Evolutionary conservation across 306 rosid species (phyloP), one percentile per base, ranked within the genome.

Genomic region (Ceratonia siliqua): DNA sequence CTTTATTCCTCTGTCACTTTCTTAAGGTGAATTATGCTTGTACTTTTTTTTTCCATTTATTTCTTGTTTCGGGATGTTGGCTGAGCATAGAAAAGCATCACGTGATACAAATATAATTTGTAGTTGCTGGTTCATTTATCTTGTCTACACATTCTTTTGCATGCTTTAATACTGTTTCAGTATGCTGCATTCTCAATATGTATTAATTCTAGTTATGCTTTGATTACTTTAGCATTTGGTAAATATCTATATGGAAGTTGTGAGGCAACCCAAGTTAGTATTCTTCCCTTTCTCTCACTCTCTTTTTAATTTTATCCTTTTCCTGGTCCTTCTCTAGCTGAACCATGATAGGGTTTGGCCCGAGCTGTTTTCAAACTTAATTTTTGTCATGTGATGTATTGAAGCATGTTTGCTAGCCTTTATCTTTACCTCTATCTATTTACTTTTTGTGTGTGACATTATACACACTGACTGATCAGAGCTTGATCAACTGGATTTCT

Each of bases 1-100:
- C 71, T 88, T 21, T 77, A 85, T 42, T 87, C 93, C 7, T 80
- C 94, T 0, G 54, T 88, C 68, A 86, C 88, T 69, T 94, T 94
- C 82, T 74, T 88, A 71, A 90, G 93, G 98, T 90, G 82, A 48
- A 20, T 45, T 14, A 9, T 69, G 68, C 28, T 38, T 66, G 68
- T 28, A 13, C 46, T 3, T 18, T 18, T 50, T 62, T 28, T 4
- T 3, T 21, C 6, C 1, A 15, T 63, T 63, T 22, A 13, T 25
- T 25, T 65, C 17, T 66, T 25, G 17, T 18, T 13, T 5, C 38
- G 18, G 10, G 10, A 42, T 20, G 22, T 36, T 38, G 49, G 36
- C 25, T 42, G 24, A 67, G 58, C 55, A n/a, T 46, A 15, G 5
- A 30, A 56, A 10, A 24, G 3, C 27, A 50, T 50, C 5, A 1